phyloP scores from a whole-genome alignment of 1,284 basidiomycete genomes.

The Cryptococcus jaspeensis region DNA sequence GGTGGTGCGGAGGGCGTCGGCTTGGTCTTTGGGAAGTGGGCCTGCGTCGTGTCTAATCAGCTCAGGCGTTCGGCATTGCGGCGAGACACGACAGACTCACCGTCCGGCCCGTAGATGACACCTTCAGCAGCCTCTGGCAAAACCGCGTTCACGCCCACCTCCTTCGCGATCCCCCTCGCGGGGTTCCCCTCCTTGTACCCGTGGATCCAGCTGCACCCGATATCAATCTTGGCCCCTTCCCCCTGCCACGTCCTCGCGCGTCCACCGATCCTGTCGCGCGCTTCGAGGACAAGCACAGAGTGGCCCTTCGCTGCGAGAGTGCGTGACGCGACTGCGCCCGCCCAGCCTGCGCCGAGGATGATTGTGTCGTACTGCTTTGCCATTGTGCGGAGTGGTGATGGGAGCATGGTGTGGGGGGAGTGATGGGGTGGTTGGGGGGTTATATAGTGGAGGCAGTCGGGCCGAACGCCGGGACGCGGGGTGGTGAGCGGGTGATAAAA shows the following conservation, averaged over 20 bases:
- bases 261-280: constrained; percentile 54
- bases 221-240: constrained; percentile 44
- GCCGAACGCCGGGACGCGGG: not conserved
- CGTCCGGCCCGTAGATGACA: constrained; percentile 42
- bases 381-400: constrained; percentile 2
- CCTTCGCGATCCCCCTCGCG: constrained; percentile 49
- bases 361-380: constrained; percentile 47
- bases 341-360: constrained; percentile 56
- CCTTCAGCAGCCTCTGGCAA: constrained; percentile 43
- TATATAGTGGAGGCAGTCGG: not conserved
- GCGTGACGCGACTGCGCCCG: constrained; percentile 53
- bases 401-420: not conserved
- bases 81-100: constrained; percentile 19
- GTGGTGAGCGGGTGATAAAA: too few species aligned
- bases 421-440: not conserved
- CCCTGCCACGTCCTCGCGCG: constrained; percentile 51
- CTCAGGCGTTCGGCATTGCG: not conserved
- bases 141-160: constrained; percentile 47
- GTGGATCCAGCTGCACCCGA: constrained; percentile 57
- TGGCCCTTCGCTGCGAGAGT: constrained; percentile 49
- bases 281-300: constrained; percentile 54
- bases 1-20: constrained; percentile 25
- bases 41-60: constrained; percentile 12
- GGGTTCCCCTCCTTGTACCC: constrained; percentile 55
- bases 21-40: constrained; percentile 21